phyloP scores from a whole-genome alignment of 2,329 filamentous ascomycete genomes.

The Claviceps pazoutovae region DNA sequence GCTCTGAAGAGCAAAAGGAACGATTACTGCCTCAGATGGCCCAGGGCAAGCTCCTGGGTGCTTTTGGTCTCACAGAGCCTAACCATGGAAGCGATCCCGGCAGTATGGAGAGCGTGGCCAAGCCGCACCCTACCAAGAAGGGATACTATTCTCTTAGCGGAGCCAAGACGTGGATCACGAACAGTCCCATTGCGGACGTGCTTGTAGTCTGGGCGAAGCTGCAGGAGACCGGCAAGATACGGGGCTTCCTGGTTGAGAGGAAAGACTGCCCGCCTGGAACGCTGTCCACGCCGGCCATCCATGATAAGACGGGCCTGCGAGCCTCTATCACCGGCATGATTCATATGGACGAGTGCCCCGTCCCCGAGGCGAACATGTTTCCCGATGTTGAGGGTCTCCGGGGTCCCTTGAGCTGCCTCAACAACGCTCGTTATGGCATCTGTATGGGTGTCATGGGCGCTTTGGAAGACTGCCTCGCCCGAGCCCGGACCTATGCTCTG shows the following conservation, averaged over 20 bases:
- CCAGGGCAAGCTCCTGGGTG: constrained; percentile 68
- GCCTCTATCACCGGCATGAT: constrained; percentile 98
- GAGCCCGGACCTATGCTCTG: constrained; percentile 74
- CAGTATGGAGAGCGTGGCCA: constrained; percentile 80
- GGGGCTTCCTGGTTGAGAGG: constrained; percentile 81
- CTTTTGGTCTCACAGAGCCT: constrained; percentile 82
- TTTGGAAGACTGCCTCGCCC: constrained; percentile 75
- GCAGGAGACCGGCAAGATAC: constrained; percentile 81
- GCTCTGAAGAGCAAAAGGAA: constrained; percentile 76
- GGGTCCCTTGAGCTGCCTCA: constrained; percentile 88
- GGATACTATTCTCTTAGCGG: constrained; percentile 70
- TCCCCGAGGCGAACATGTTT: constrained; percentile 87
- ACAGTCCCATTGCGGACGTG: constrained; percentile 78
- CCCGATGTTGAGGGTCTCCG: constrained; percentile 73
- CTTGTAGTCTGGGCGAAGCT: constrained; percentile 88
- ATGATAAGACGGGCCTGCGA: constrained; percentile 87
- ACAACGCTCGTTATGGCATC: constrained; percentile 87
- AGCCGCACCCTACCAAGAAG: constrained; percentile 68
- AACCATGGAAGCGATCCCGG: constrained; percentile 89
- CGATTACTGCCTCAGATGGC: constrained; percentile 69
- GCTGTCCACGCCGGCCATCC: constrained; percentile 79
- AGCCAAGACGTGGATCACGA: constrained; percentile 91
- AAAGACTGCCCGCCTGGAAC: constrained; percentile 75
- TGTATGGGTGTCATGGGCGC: constrained; percentile 89
- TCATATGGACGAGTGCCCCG: constrained; percentile 79